phyloP scores from a whole-genome alignment of 176 grass and related monocot genomes.

The Elymus sibiricus region DNA sequence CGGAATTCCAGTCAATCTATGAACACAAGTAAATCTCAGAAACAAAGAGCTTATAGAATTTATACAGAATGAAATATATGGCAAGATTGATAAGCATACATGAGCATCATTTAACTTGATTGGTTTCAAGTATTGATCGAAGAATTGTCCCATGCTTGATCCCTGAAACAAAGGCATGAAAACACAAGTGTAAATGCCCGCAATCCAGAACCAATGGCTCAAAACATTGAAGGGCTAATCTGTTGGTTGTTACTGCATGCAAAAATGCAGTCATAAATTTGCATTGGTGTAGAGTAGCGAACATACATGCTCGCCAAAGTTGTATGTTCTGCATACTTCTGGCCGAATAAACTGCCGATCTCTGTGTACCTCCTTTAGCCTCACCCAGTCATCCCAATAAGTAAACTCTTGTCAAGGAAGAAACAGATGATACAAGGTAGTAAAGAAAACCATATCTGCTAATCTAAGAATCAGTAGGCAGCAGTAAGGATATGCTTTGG shows the following conservation, averaged over 20 bases:
- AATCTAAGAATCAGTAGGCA: background rate
- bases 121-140: conserved; percentile 72
- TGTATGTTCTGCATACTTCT: conserved; percentile 98
- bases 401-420: conserved; percentile 90
- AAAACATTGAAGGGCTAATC: background rate
- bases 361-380: conserved; percentile 87
- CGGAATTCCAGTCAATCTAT: conserved; percentile 93
- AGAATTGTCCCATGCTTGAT: conserved; percentile 96
- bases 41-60: background rate
- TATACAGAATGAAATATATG: conserved; percentile 51
- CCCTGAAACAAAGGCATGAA: conserved; percentile 54
- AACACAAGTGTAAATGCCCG: conserved; percentile 19
- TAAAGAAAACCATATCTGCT: background rate
- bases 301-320: conserved; percentile 96
- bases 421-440: conserved; percentile 17
- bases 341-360: conserved; percentile 86
- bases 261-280: background rate
- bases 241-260: background rate
- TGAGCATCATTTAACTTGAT: conserved; percentile 93
- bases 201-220: background rate
- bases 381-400: conserved; percentile 99
- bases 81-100: conserved; percentile 59
- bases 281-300: conserved; percentile 66
- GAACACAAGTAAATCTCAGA: conserved; percentile 26
- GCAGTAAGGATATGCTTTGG: conserved; percentile 97